Evolutionary conservation across 2,329 filamentous ascomycete species (phyloP), one percentile per base, ranked within the genome.

Genomic region (Sporothrix dimorphospora): DNA sequence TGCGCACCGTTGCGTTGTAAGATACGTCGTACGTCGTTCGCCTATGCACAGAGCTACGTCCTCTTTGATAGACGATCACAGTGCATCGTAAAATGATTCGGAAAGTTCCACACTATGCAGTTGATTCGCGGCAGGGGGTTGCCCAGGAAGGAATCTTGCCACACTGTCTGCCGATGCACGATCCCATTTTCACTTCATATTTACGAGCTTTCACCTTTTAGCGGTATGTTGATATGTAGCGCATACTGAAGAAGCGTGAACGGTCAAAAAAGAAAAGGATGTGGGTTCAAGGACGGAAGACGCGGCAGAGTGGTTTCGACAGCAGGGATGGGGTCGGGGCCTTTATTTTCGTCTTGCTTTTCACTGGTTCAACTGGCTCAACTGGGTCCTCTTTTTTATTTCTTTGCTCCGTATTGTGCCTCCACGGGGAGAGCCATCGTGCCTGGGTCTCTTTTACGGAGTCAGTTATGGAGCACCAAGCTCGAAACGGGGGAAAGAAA

Each of bases 21-120:
- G 8, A 19, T 59, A 40, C 57, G 57, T n/a, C 57, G 30, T 16
- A 40, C 45, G 14, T 1, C n/a, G 16, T n/a, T n/a, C n/a, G 11
- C 24, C 9, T 9, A 42, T 42, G 9, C 57, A 63, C 57, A 42
- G 9, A 42, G 11, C 57, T 42, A 38, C 59, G 38, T 14, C 27
- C 38, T 40, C 27, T 65, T 45, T 59, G 4, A 16, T 63, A 40
- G 30, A 21, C 55, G n/a, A 24, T 38, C n/a, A 63, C 59, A 19
- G 59, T 65, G 59, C 59, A 65, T 65, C 59, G 59, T 65, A 45
- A 42, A 65, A 27, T 45, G 59, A 38, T 45, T 65, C 59, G 59
- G 59, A 11, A 45, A 65, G 14, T 45, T 19, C n/a, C 14, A 9
- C 3, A 9, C 38, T 21, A 11, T 14, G 57, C 34, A 21, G 57